Conservation (phyloP, 306 rosid species). For the Purshia tridentata region DNA sequence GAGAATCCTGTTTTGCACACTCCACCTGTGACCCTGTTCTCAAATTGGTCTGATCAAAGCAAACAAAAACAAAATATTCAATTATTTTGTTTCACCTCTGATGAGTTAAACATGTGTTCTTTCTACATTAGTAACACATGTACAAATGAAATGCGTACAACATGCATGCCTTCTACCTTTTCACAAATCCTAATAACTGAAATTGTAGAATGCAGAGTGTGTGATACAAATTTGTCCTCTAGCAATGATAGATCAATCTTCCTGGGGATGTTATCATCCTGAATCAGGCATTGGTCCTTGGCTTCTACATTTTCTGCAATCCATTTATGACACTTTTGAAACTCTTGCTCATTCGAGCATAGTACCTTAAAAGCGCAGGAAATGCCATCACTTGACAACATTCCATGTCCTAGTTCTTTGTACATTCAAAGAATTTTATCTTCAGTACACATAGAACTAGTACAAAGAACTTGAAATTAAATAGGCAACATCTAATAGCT, state of each 20-base stretch:
- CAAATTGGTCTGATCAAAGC: slow-evolving; percentile 41
- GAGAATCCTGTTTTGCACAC: slow-evolving; percentile 31
- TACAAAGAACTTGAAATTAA: slow-evolving; percentile 30
- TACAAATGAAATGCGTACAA: not conserved
- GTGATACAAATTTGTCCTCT: slow-evolving; percentile 24
- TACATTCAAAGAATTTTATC: slow-evolving; percentile 56
- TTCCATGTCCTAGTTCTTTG: slow-evolving; percentile 52
- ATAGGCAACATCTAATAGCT: slow-evolving; percentile 9
- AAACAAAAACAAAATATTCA: slow-evolving; percentile 15
- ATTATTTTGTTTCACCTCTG: slow-evolving; percentile 8
- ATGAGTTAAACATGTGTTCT: slow-evolving; percentile 4
- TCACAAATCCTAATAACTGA: slow-evolving; percentile 34
- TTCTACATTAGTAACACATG: not conserved
- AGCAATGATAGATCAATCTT: slow-evolving; percentile 37
- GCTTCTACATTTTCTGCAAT: slow-evolving; percentile 40
- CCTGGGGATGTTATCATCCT: slow-evolving; percentile 39
- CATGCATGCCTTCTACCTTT: slow-evolving; percentile 38
- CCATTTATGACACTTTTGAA: slow-evolving; percentile 35
- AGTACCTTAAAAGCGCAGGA: slow-evolving; percentile 40
- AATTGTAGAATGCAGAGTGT: slow-evolving; percentile 29
- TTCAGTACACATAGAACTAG: slow-evolving; percentile 43
- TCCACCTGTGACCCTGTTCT: slow-evolving; percentile 29
- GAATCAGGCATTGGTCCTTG: slow-evolving; percentile 57
- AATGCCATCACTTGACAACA: slow-evolving; percentile 46
- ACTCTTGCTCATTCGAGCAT: slow-evolving; percentile 49